Evolutionary conservation across 805 yeast species (phyloP).

Genomic region (Scheffersomyces coipomensis): DNA sequence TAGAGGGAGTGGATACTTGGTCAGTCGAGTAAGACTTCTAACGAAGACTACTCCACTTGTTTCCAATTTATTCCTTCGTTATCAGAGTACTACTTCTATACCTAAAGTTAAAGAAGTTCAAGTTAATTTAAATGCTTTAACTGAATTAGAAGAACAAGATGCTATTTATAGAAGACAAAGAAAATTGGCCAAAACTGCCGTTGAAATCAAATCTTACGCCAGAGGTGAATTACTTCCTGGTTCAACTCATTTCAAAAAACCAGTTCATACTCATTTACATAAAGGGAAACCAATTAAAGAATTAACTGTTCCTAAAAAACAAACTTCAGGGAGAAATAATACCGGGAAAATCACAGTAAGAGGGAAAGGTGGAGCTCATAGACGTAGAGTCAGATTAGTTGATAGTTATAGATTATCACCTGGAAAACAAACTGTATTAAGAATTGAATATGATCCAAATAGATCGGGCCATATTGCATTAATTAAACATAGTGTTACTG

Average conservation of each 20-base stretch:
- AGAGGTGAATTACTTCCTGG: conserved; percentile 78
- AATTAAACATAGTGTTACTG: conserved; percentile 61
- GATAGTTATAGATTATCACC: conserved; percentile 67
- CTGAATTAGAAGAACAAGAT: conserved; percentile 81
- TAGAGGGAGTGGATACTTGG: conserved; percentile 5
- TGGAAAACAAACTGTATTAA: conserved; percentile 75
- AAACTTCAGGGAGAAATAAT: conserved; percentile 85
- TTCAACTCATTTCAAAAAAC: conserved; percentile 82
- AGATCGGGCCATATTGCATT: conserved; percentile 93
- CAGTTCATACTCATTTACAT: conserved; percentile 82
- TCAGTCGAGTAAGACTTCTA: conserved; percentile 1
- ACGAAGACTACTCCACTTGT: background rate
- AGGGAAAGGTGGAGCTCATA: conserved; percentile 97
- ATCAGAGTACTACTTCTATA: conserved; percentile 8
- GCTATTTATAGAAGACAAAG: conserved; percentile 67
- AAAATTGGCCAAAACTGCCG: conserved; percentile 66
- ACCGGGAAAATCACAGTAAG: conserved; percentile 87
- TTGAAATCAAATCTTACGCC: conserved; percentile 69
- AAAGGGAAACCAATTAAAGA: conserved; percentile 79
- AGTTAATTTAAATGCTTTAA: conserved; percentile 48
- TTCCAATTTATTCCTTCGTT: conserved; percentile 8
- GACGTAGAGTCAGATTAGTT: conserved; percentile 78
- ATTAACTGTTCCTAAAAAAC: conserved; percentile 69
- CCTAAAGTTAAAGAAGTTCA: background rate
- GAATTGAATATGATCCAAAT: conserved; percentile 95